Conservation (phyloP, 2,329 filamentous ascomycete species). For the Trichothecium roseum region DNA sequence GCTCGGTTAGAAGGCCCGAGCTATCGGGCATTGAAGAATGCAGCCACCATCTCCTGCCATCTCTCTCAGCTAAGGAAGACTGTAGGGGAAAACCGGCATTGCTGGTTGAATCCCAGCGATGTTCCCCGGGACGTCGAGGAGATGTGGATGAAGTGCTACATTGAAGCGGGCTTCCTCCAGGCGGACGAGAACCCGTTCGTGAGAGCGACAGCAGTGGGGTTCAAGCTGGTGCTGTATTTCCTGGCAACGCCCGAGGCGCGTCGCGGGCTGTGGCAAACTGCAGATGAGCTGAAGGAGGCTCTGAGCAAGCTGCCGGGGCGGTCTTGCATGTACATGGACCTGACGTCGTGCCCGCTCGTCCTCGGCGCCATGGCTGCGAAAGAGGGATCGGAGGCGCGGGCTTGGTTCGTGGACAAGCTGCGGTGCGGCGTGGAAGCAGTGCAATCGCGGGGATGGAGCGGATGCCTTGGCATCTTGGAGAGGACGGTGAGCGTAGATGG, state of each 20-base stretch:
- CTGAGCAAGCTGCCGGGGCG: background rate
- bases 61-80: background rate
- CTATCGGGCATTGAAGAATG: background rate
- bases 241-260: background rate
- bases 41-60: background rate
- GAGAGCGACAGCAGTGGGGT: background rate
- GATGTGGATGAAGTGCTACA: background rate
- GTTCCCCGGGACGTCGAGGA: background rate
- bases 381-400: slow-evolving; percentile 2
- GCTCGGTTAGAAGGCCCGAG: too few species aligned
- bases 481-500: too few species aligned
- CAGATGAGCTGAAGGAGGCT: background rate
- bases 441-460: background rate
- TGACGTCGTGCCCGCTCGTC: slow-evolving; percentile 5
- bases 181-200: background rate
- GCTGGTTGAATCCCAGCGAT: background rate
- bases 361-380: slow-evolving; percentile 2
- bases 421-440: background rate
- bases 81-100: background rate
- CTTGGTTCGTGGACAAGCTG: slow-evolving; percentile 4
- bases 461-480: too few species aligned
- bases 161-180: background rate
- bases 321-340: slow-evolving; percentile 5
- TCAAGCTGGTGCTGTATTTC: background rate
- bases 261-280: background rate